Evolutionary conservation across 306 rosid genomes (phyloP).

Genomic region (Glycine latifolia): DNA sequence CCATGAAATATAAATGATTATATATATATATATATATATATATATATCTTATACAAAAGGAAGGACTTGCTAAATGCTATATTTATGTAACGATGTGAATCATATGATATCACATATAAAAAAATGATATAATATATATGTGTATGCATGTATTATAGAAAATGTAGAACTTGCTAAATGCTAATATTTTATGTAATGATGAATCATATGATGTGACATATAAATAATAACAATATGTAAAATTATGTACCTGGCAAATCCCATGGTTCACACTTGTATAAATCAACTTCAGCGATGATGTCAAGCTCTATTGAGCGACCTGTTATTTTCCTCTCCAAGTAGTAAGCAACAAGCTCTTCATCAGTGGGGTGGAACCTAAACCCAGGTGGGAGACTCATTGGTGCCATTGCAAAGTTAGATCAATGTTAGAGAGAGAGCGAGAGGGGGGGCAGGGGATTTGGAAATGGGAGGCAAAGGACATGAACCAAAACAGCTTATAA

Average conservation of each 20-base stretch:
- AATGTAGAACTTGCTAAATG: no score
- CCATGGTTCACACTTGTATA: slow-evolving; percentile 98
- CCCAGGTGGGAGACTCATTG: slow-evolving; percentile 98
- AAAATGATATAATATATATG: no score
- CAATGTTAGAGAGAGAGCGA: slow-evolving; percentile 29
- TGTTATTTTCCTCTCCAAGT: slow-evolving; percentile 81
- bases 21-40: neutral
- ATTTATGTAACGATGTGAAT: neutral
- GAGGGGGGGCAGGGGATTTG: slow-evolving; percentile 37
- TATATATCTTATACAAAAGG: neutral
- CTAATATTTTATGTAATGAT: no score
- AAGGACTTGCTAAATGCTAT: neutral
- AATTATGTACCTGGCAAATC: slow-evolving; percentile 80
- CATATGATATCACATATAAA: neutral
- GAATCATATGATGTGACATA: no score
- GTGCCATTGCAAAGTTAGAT: slow-evolving; percentile 64
- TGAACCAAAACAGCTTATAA: slow-evolving; percentile 55
- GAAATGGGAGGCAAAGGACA: slow-evolving; percentile 30
- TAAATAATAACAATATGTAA: neutral
- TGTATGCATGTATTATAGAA: no score
- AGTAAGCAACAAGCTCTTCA: slow-evolving; percentile 96
- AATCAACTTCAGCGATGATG: slow-evolving; percentile 93
- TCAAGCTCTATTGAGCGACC: slow-evolving; percentile 94
- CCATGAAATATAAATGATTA: neutral
- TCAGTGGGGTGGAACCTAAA: slow-evolving; percentile 97